These are phyloP conservation scores for Oenanthe sinensis DNA, from an alignment of 129 eudicot species.

Conservation along the genomic window DNA sequence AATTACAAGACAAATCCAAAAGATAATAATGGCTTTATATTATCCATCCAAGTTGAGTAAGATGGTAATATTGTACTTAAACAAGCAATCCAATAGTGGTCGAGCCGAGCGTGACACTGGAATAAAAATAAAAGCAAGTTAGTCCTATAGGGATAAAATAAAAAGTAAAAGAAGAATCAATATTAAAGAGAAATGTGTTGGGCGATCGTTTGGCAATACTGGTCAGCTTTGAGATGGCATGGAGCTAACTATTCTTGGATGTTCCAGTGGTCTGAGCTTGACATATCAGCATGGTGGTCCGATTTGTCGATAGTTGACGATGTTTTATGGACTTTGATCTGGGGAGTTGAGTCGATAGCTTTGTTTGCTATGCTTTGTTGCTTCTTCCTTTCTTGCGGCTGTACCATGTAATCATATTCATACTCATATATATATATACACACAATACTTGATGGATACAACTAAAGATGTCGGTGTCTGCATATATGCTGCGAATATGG, in stretches of 20 bases:
- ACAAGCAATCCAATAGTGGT: not conserved
- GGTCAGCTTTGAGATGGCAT: conserved; percentile 42
- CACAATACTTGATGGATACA: too few species aligned
- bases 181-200: conserved; percentile 10
- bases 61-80: not conserved
- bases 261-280: conserved; percentile 35
- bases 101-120: not conserved
- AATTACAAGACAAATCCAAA: not conserved
- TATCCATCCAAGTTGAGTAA: not conserved
- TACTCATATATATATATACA: too few species aligned
- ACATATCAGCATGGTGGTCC: conserved; percentile 26
- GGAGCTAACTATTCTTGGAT: conserved; percentile 28
- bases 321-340: conserved; percentile 48
- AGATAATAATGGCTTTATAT: not conserved
- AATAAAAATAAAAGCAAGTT: not conserved
- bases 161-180: not conserved
- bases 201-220: conserved; percentile 19
- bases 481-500: too few species aligned
- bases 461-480: too few species aligned
- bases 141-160: not conserved
- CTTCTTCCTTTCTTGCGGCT: conserved; percentile 71
- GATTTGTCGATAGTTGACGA: conserved; percentile 52
- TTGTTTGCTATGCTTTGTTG: conserved; percentile 51
- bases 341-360: conserved; percentile 48
- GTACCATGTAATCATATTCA: conserved; percentile 33